These are phyloP conservation scores for Cubamyces lactineus DNA, from an alignment of 768 basidiomycete genomes.

Conservation along the genomic window DNA sequence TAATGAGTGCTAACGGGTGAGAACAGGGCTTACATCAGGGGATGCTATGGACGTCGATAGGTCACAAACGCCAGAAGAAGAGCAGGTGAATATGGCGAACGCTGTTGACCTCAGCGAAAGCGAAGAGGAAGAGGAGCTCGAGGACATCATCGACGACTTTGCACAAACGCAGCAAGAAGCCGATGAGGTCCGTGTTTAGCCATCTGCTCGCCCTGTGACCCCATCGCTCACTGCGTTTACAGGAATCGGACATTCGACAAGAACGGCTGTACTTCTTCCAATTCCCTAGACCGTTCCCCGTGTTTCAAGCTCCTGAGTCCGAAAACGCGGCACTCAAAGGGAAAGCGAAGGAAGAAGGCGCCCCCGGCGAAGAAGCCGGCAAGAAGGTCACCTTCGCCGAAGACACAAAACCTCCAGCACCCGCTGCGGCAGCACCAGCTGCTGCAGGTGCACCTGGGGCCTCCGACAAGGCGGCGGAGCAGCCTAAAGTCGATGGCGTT, in stretches of 20 bases:
- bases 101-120: conserved; percentile 74
- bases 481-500: conserved; percentile 64
- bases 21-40: conserved; percentile 17
- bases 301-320: conserved; percentile 50
- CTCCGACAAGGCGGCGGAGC: conserved; percentile 36
- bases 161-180: conserved; percentile 40
- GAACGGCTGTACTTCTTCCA: conserved; percentile 87
- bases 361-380: conserved; percentile 27
- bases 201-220: background rate
- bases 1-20: background rate
- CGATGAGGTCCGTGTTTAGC: conserved; percentile 42
- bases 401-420: conserved; percentile 56
- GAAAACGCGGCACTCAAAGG: conserved; percentile 19
- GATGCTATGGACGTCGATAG: conserved; percentile 33
- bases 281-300: conserved; percentile 85
- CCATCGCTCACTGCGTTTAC: background rate
- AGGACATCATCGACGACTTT: conserved; percentile 77
- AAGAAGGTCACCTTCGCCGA: conserved; percentile 69
- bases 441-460: conserved; percentile 9
- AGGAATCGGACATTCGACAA: conserved; percentile 57
- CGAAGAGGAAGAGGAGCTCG: conserved; percentile 79
- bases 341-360: conserved; percentile 20
- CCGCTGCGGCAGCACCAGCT: conserved; percentile 31
- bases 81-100: conserved; percentile 53
- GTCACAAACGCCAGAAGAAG: conserved; percentile 12